phyloP scores from a whole-genome alignment of 208 protist species.

The Vickermania spadyakhi region DNA sequence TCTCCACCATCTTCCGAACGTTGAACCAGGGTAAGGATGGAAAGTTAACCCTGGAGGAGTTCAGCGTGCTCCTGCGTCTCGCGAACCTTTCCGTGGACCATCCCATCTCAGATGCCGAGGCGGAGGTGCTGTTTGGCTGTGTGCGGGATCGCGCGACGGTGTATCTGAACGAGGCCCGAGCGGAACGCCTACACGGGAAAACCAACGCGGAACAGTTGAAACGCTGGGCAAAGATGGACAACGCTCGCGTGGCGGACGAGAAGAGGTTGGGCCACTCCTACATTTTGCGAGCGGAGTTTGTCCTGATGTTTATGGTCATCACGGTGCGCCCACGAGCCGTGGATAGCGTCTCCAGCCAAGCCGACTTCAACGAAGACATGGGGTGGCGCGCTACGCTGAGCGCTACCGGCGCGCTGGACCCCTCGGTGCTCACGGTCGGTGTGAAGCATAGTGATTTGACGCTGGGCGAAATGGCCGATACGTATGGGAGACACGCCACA shows the following conservation, averaged over 20 bases:
- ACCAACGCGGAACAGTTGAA: background rate
- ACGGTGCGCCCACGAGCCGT: background rate
- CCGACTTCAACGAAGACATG: background rate
- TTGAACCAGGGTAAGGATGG: slow-evolving; percentile 42
- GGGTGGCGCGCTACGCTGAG: background rate
- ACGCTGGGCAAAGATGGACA: background rate
- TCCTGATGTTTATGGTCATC: background rate
- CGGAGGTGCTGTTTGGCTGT: slow-evolving; percentile 15
- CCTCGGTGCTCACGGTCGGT: background rate
- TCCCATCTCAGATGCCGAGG: slow-evolving; percentile 31
- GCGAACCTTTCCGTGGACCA: slow-evolving; percentile 37
- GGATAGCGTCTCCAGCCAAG: background rate
- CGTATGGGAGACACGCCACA: background rate
- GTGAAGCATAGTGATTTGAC: background rate
- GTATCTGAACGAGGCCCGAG: slow-evolving; percentile 13
- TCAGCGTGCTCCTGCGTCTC: slow-evolving; percentile 34
- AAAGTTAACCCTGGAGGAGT: slow-evolving; percentile 39
- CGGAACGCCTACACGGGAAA: background rate
- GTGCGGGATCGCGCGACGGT: slow-evolving; percentile 27
- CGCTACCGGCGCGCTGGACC: background rate
- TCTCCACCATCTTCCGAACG: slow-evolving; percentile 30
- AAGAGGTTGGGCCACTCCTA: background rate
- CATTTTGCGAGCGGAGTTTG: background rate
- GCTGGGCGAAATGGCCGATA: background rate
- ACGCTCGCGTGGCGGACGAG: background rate